These are phyloP conservation scores for Paramyrothecium sp. DNA, from an alignment of 2,329 filamentous ascomycete species.

Conservation along the genomic window DNA sequence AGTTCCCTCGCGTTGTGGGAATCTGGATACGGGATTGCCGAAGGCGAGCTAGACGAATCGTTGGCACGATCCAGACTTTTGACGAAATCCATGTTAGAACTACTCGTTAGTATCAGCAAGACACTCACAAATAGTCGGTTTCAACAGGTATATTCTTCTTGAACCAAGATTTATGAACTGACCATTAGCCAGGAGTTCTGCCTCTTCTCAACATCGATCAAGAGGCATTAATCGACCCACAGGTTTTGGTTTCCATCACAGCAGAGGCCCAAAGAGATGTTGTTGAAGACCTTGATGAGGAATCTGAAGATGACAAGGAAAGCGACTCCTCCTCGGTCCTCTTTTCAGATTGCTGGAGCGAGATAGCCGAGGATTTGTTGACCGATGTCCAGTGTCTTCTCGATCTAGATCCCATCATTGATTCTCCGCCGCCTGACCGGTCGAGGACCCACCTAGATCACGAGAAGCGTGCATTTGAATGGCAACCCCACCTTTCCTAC, in stretches of 20 bases:
- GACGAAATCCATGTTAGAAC: neutral
- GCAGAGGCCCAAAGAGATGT: too few relatives aligned
- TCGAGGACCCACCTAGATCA: too few relatives aligned
- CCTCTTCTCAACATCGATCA: too few relatives aligned
- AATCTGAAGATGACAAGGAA: too few relatives aligned
- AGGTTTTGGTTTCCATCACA: too few relatives aligned
- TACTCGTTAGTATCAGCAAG: neutral
- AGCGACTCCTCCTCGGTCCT: neutral
- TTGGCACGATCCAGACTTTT: neutral
- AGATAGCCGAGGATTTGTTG: neutral
- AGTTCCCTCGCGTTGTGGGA: neutral
- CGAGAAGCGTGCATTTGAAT: neutral
- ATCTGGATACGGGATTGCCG: neutral
- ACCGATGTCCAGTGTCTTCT: neutral
- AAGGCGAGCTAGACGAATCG: neutral
- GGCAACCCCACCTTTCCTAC: neutral
- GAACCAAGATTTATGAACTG: too few relatives aligned
- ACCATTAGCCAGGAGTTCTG: too few relatives aligned
- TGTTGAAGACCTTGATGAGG: neutral
- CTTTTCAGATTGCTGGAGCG: neutral
- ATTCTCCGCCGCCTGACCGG: neutral
- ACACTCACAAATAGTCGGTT: neutral
- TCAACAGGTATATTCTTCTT: too few relatives aligned
- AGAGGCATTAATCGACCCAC: too few relatives aligned
- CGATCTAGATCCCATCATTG: neutral